phyloP scores from a whole-genome alignment of 164 flowering plant species.

The Annona cherimola region DNA sequence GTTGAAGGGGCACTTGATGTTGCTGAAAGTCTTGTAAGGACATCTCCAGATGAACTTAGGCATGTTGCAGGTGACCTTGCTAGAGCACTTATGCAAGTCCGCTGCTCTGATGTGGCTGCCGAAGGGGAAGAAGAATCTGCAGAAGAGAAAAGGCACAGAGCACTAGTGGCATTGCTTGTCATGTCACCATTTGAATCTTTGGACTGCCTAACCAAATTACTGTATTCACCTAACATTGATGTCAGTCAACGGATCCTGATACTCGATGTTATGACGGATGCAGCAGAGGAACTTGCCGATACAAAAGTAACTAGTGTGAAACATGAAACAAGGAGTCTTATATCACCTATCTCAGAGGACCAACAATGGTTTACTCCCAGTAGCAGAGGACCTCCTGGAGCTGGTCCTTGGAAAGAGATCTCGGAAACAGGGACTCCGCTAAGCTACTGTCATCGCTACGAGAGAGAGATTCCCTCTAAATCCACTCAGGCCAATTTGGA shows the following conservation, averaged over 20 bases:
- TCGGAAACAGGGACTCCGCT: constrained; percentile 49
- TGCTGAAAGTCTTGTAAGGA: constrained; percentile 82
- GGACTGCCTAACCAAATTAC: constrained; percentile 53
- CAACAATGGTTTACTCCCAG: constrained; percentile 86
- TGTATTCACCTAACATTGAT: constrained; percentile 89
- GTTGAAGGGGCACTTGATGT: constrained; percentile 88
- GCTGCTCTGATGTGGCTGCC: constrained; percentile 74
- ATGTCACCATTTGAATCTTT: constrained; percentile 70
- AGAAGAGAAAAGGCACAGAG: constrained; percentile 82
- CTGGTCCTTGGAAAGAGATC: constrained; percentile 81
- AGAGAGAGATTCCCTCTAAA: constrained; percentile 74
- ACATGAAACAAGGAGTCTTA: constrained; percentile 33
- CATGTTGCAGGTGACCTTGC: constrained; percentile 72
- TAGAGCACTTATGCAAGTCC: constrained; percentile 75
- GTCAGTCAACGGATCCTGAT: constrained; percentile 85
- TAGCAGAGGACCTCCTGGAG: constrained; percentile 65
- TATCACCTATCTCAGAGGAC: constrained; percentile 53
- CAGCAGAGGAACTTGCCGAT: constrained; percentile 80
- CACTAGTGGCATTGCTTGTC: constrained; percentile 71
- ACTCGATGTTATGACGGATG: constrained; percentile 90
- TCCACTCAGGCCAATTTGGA: constrained; percentile 52
- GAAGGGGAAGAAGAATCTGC: constrained; percentile 97
- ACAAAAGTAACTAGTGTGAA: constrained; percentile 37
- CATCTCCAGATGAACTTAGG: constrained; percentile 85
- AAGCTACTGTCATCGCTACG: constrained; percentile 70